Percentiles rank a stretch among this genome's conserved stretches.
Conservation (phyloP, 345 rosid species). For the Balakata baccata region DNA sequence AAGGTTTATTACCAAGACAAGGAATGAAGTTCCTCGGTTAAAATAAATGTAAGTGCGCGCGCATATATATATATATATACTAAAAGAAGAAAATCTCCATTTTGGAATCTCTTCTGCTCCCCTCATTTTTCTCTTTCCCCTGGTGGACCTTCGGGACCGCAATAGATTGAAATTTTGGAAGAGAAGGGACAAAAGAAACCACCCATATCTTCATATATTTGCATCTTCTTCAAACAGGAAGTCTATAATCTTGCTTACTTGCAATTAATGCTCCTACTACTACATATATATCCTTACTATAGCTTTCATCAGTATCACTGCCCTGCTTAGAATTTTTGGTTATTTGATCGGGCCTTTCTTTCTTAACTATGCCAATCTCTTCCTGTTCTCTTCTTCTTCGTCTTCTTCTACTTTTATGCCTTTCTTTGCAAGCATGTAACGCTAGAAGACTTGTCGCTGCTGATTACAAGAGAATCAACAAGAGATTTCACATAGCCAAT, state of each 20-base stretch:
- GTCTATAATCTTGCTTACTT: slow-evolving; percentile 27
- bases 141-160: slow-evolving; percentile 39
- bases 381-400: slow-evolving; percentile 34
- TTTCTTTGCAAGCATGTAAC: slow-evolving; percentile 43
- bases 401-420: slow-evolving; percentile 34
- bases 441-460: slow-evolving; percentile 43
- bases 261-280: slow-evolving; percentile 47
- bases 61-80: too few relatives aligned
- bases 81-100: too few relatives aligned
- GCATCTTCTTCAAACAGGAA: slow-evolving; percentile 42
- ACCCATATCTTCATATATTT: slow-evolving; percentile 44
- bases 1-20: slow-evolving; percentile 17
- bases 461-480: neutral
- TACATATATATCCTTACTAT: slow-evolving; percentile 11
- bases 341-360: neutral
- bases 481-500: slow-evolving; percentile 27
- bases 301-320: neutral
- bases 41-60: neutral
- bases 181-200: slow-evolving; percentile 40
- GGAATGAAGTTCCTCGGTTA: slow-evolving; percentile 21
- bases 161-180: slow-evolving; percentile 24
- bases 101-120: slow-evolving; percentile 20
- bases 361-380: slow-evolving; percentile 30
- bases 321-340: neutral
- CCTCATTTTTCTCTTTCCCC: slow-evolving; percentile 20